Conservation (phyloP, 331 rosid genomes). For the Rhamnella rubrinervis region DNA sequence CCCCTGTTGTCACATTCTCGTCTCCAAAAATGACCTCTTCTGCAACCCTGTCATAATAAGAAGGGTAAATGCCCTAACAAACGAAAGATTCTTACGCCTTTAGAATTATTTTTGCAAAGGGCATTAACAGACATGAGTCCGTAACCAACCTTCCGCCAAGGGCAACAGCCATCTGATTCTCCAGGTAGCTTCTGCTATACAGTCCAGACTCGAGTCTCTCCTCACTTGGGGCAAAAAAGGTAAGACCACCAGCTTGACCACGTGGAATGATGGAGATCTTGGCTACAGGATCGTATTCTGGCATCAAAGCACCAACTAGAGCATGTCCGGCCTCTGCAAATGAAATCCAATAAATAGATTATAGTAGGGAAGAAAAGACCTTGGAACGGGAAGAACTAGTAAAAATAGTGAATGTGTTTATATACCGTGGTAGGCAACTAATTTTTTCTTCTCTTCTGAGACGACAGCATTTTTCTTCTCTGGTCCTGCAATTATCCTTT, state of each 20-base stretch:
- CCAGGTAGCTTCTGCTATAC: conserved; percentile 68
- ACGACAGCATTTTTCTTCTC: conserved; percentile 99
- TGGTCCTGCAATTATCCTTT: conserved; percentile 93
- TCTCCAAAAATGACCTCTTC: conserved; percentile 95
- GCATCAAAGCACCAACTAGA: conserved; percentile 98
- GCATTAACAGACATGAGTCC: background rate
- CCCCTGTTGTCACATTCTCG: conserved; percentile 97
- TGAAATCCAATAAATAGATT: background rate
- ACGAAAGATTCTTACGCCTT: background rate
- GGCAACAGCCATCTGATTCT: conserved; percentile 73
- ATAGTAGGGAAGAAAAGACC: background rate
- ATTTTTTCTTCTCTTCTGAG: conserved; percentile 93
- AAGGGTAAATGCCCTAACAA: background rate
- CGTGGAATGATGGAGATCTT: conserved; percentile 98
- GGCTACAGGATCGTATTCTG: conserved; percentile 98
- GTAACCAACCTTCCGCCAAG: conserved; percentile 59
- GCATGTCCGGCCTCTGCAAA: conserved; percentile 81
- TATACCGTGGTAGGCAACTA: conserved; percentile 75
- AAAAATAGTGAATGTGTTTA: background rate
- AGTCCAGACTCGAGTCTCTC: conserved; percentile 70
- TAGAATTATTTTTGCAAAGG: background rate
- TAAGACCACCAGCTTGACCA: conserved; percentile 90
- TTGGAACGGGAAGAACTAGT: background rate
- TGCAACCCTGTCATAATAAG: conserved; percentile 64
- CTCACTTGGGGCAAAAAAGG: conserved; percentile 66